phyloP scores from a whole-genome alignment of 352 stramenopile genomes.

The Elongisporangium senticosum region DNA sequence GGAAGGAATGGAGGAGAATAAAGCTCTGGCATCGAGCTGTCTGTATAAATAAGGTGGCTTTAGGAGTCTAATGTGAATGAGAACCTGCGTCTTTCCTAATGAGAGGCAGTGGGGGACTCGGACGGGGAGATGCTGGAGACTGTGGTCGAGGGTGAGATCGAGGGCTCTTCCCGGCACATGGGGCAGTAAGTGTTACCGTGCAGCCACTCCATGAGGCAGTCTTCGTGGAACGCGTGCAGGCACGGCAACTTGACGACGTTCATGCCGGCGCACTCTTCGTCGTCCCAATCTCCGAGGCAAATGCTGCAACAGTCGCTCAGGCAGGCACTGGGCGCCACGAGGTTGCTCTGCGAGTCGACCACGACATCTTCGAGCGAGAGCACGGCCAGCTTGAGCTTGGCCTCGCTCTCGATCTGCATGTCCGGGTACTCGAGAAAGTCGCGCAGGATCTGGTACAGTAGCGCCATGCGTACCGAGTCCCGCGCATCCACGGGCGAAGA shows the following conservation, averaged over 20 bases:
- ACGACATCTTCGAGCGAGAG: constrained; percentile 81
- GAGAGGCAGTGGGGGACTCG: neutral
- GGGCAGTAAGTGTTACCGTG: constrained; percentile 77
- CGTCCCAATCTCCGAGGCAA: constrained; percentile 75
- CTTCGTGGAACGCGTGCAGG: constrained; percentile 81
- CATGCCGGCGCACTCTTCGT: constrained; percentile 74
- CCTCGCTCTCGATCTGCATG: constrained; percentile 83
- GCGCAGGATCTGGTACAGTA: constrained; percentile 66
- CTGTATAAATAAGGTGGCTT: neutral
- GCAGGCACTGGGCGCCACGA: constrained; percentile 37
- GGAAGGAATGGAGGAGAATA: neutral
- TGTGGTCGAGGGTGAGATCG: constrained; percentile 1
- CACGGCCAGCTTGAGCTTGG: constrained; percentile 76
- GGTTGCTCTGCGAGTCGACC: constrained; percentile 63
- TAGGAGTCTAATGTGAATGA: neutral
- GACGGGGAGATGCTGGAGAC: neutral
- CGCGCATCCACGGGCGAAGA: constrained; percentile 2
- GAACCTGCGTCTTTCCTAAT: neutral
- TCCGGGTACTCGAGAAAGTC: constrained; percentile 82
- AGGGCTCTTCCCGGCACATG: constrained; percentile 79
- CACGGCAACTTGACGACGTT: constrained; percentile 83
- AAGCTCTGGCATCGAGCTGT: neutral
- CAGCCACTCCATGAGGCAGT: constrained; percentile 84
- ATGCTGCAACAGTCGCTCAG: constrained; percentile 82
- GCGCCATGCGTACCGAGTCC: constrained; percentile 39